Conservation (phyloP, 331 rosid species). For the Telfairia occidentalis region DNA sequence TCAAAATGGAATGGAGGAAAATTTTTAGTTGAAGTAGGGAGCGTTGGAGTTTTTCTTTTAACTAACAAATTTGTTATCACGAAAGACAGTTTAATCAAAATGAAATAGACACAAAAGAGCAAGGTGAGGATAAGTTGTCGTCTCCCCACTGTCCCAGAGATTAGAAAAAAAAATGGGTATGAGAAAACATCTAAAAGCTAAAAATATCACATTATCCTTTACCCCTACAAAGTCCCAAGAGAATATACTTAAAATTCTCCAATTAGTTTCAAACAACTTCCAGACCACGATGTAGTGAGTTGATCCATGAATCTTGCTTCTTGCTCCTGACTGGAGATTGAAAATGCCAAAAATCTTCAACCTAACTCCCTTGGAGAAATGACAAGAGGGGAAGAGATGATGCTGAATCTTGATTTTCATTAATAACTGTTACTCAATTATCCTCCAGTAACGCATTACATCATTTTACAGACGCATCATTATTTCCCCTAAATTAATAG, state of each 20-base stretch:
- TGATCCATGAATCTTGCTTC: neutral
- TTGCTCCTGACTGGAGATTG: neutral
- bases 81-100: neutral
- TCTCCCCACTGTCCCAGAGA: neutral
- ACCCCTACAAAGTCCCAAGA: no score
- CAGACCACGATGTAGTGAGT: neutral
- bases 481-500: neutral
- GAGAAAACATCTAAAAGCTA: no score
- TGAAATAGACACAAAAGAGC: neutral
- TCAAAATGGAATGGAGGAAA: neutral
- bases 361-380: neutral
- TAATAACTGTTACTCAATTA: neutral
- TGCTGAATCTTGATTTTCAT: neutral
- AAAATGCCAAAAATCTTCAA: neutral
- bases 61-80: neutral
- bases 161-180: neutral
- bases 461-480: neutral
- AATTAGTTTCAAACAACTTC: neutral
- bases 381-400: neutral
- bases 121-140: neutral
- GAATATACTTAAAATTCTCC: neutral
- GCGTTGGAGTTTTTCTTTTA: neutral
- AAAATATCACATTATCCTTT: neutral
- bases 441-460: neutral
- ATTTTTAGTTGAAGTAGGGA: neutral